Evolutionary conservation across 305 asterid species (phyloP).

Genomic region (Fraxinus greggii): DNA sequence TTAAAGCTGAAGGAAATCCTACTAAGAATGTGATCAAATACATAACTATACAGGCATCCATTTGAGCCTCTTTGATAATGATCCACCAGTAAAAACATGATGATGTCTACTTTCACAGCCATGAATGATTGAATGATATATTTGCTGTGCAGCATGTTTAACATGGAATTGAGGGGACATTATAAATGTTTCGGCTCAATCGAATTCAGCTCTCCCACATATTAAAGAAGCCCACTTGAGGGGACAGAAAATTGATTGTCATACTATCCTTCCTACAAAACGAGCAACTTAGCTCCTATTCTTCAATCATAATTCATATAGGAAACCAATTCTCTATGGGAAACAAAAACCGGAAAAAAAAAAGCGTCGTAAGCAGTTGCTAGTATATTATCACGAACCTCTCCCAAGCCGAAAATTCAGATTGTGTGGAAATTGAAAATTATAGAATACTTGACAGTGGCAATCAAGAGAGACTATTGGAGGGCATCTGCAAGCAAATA

Average conservation of each 20-base stretch:
- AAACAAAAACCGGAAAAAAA: too few species aligned
- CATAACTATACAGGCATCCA: background rate
- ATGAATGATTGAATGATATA: background rate
- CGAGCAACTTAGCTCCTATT: background rate
- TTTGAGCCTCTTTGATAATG: background rate
- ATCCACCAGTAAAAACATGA: background rate
- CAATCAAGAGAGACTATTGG: slow-evolving; percentile 29
- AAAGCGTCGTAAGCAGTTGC: background rate
- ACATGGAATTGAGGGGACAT: background rate
- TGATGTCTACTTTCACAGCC: background rate
- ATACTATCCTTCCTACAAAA: background rate
- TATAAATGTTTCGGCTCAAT: background rate
- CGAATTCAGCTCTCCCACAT: background rate
- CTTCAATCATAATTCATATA: background rate
- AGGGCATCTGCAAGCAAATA: slow-evolving; percentile 35
- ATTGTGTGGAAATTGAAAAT: slow-evolving; percentile 22
- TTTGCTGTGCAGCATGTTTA: background rate
- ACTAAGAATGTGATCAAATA: background rate
- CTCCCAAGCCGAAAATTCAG: slow-evolving; percentile 1
- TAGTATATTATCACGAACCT: background rate
- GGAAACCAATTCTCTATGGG: background rate
- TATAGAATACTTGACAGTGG: slow-evolving; percentile 29
- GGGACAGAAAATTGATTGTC: background rate
- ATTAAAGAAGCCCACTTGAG: background rate
- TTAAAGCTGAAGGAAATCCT: slow-evolving; percentile 13